These are phyloP conservation scores for Pneumocystis murina DNA, from an alignment of 1,139 yeast species.

Conservation along the genomic window DNA sequence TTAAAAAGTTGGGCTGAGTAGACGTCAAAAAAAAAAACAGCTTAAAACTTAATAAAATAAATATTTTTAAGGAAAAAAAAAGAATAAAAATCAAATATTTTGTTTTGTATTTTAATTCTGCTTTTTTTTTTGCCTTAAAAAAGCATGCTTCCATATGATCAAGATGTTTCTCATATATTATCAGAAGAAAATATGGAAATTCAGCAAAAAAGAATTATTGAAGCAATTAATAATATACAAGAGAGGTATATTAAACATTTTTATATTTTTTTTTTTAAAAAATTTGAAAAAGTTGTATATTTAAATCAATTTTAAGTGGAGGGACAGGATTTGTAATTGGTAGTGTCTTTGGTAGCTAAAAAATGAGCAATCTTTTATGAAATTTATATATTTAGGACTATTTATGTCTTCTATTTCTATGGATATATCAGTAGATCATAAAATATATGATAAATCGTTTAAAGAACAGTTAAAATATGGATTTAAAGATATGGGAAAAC, in stretches of 20 bases:
- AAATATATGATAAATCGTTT: conserved; percentile 68
- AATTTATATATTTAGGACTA: conserved; percentile 44
- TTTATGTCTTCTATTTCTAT: conserved; percentile 69
- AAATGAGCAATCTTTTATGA: background rate
- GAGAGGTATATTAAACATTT: background rate
- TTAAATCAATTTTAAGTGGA: conserved; percentile 81
- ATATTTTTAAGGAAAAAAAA: background rate
- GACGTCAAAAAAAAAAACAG: background rate
- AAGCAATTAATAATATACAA: background rate
- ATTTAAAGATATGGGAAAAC: conserved; percentile 77
- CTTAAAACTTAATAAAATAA: background rate
- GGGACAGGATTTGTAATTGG: conserved; percentile 91
- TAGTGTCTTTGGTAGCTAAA: conserved; percentile 37
- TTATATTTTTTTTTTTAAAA: background rate
- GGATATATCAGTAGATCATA: conserved; percentile 29
- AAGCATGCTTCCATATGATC: background rate
- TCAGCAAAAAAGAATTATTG: background rate
- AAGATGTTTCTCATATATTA: background rate
- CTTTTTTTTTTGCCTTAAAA: background rate
- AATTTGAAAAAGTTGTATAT: conserved; percentile 45
- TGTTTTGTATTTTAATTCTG: background rate
- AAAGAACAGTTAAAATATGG: conserved; percentile 86
- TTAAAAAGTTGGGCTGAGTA: background rate
- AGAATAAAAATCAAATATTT: background rate
- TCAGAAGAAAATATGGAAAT: background rate